These are phyloP conservation scores for Aspergillus taichungensis DNA, from an alignment of 495 filamentous ascomycete genomes.

Conservation along the genomic window DNA sequence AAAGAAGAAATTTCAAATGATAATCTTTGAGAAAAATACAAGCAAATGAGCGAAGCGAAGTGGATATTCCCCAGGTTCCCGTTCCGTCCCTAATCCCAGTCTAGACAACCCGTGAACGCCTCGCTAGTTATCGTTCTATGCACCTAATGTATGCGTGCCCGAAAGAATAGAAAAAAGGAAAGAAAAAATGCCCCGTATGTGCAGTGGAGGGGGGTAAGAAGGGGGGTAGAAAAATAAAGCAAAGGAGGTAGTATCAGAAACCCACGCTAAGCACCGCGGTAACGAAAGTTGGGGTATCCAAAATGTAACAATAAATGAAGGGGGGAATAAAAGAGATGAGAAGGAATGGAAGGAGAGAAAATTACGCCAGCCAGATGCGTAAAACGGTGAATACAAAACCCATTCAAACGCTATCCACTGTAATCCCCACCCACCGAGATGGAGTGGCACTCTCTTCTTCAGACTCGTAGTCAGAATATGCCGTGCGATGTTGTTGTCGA, in stretches of 20 bases:
- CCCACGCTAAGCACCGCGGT: slow-evolving; percentile 11
- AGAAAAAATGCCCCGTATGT: not conserved
- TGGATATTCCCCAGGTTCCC: too few relatives aligned
- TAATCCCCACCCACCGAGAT: slow-evolving; percentile 35
- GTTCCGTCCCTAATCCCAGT: too few relatives aligned
- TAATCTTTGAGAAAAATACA: too few relatives aligned
- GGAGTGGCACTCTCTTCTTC: slow-evolving; percentile 29
- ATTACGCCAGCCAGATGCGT: not conserved
- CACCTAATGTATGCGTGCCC: not conserved
- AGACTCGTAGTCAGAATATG: slow-evolving; percentile 22
- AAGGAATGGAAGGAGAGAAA: not conserved
- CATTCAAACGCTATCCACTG: slow-evolving; percentile 12
- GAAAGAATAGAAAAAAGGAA: not conserved
- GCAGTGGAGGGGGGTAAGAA: slow-evolving; percentile 2
- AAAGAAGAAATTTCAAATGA: too few relatives aligned
- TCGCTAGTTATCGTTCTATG: not conserved
- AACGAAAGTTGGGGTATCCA: not conserved
- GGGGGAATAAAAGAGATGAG: not conserved
- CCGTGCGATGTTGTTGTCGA: slow-evolving; percentile 40
- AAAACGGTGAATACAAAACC: too few relatives aligned
- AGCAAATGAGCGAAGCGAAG: too few relatives aligned
- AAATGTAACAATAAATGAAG: not conserved
- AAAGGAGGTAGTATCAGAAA: slow-evolving; percentile 2
- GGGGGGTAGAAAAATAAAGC: not conserved
- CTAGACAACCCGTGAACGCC: too few relatives aligned